These are phyloP conservation scores for Colletotrichum lini DNA, from an alignment of 2,329 filamentous ascomycete species.

Conservation along the genomic window DNA sequence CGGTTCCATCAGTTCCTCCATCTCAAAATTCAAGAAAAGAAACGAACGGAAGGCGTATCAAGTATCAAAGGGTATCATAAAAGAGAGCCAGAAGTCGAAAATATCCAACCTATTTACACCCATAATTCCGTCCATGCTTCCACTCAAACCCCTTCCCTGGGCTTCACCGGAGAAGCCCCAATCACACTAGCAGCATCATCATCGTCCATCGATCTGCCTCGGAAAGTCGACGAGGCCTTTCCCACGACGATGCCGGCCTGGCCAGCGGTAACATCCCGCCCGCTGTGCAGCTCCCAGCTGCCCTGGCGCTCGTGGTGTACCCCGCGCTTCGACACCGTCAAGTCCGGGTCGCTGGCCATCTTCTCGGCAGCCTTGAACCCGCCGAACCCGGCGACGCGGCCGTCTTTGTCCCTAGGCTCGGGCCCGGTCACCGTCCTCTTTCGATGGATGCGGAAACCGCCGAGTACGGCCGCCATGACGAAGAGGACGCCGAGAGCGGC, in stretches of 20 bases:
- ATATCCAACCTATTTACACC: neutral
- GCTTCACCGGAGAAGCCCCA: slow-evolving; percentile 54
- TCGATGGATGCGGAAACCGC: slow-evolving; percentile 52
- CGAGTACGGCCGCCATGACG: slow-evolving; percentile 51
- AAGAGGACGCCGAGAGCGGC: slow-evolving; percentile 53
- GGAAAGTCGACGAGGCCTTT: slow-evolving; percentile 43
- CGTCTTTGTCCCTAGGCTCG: slow-evolving; percentile 13
- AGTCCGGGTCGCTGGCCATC: slow-evolving; percentile 60
- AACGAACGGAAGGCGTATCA: slow-evolving; percentile 10
- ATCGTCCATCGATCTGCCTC: slow-evolving; percentile 47
- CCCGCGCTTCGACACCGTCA: slow-evolving; percentile 53
- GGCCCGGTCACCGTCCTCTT: neutral
- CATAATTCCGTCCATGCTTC: neutral
- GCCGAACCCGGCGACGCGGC: slow-evolving; percentile 45
- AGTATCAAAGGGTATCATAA: slow-evolving; percentile 42
- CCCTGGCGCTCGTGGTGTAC: slow-evolving; percentile 61
- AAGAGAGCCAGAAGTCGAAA: slow-evolving; percentile 28
- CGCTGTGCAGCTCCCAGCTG: slow-evolving; percentile 63
- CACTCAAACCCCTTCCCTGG: slow-evolving; percentile 55
- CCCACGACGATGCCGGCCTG: slow-evolving; percentile 46
- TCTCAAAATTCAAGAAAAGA: neutral
- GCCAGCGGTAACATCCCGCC: slow-evolving; percentile 37
- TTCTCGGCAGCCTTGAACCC: slow-evolving; percentile 64
- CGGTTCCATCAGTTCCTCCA: neutral
- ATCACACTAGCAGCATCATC: slow-evolving; percentile 54